A percentile compares a stretch with the other conserved stretches of the same genome.
phyloP scores from a whole-genome alignment of 352 stramenopile genomes.

The Elongisporangium prolatum region DNA sequence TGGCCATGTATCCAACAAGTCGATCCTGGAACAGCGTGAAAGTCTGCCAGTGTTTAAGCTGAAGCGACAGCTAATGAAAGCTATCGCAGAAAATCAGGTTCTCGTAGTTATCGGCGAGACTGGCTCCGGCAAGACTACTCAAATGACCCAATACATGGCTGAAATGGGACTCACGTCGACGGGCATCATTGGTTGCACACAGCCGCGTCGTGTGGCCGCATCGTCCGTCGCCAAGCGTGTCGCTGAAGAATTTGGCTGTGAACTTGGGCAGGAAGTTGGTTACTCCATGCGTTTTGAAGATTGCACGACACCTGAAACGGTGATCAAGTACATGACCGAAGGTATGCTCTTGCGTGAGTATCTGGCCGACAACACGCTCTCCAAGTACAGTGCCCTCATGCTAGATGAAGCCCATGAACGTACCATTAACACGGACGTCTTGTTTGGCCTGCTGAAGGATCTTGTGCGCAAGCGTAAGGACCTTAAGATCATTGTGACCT shows the following conservation, averaged over 20 bases:
- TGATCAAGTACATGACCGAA: constrained; percentile 99
- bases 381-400: constrained; percentile 94
- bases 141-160: constrained; percentile 99
- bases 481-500: constrained; percentile 90
- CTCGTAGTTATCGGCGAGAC: constrained; percentile 99
- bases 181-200: constrained; percentile 97
- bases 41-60: constrained; percentile 96
- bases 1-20: constrained; percentile 94
- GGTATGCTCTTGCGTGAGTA: constrained; percentile 99
- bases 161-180: constrained; percentile 97
- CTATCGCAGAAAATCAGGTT: constrained; percentile 94
- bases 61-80: constrained; percentile 94
- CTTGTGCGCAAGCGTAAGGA: constrained; percentile 82
- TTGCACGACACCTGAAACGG: constrained; percentile 86
- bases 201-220: constrained; percentile 97
- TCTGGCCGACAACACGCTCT: constrained; percentile 94
- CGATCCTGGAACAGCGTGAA: constrained; percentile 96
- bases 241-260: constrained; percentile 94
- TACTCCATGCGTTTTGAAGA: constrained; percentile 90
- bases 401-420: constrained; percentile 99
- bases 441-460: constrained; percentile 95
- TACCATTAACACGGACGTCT: constrained; percentile 97
- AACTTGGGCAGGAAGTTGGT: constrained; percentile 92
- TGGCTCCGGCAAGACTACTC: constrained; percentile 97
- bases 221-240: constrained; percentile 98